These are phyloP conservation scores for Trematosphaeria pertusa DNA, from an alignment of 2,329 filamentous ascomycete species.

Conservation along the genomic window DNA sequence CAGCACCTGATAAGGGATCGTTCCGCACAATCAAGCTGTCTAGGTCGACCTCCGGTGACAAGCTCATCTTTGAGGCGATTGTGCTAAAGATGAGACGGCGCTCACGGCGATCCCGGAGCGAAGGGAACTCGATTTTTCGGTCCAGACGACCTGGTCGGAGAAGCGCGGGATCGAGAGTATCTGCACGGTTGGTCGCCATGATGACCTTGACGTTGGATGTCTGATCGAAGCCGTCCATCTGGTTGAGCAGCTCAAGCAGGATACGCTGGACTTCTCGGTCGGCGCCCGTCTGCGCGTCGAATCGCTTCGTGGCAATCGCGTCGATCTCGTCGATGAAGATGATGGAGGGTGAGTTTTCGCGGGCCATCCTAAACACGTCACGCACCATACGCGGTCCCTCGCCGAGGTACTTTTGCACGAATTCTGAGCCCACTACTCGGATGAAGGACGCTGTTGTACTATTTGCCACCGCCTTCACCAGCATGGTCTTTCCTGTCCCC, in stretches of 20 bases:
- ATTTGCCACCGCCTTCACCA: constrained; percentile 98
- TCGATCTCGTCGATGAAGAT: constrained; percentile 99
- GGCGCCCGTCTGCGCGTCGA: constrained; percentile 97
- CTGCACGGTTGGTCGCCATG: constrained; percentile 98
- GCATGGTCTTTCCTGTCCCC: constrained; percentile 95
- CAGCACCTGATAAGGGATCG: constrained; percentile 90
- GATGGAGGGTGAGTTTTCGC: constrained; percentile 96
- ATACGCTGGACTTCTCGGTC: constrained; percentile 99
- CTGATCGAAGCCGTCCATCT: constrained; percentile 99
- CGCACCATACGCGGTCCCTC: constrained; percentile 98
- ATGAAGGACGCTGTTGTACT: constrained; percentile 98
- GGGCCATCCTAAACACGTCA: constrained; percentile 98
- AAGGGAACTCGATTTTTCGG: constrained; percentile 99
- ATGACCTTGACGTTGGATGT: constrained; percentile 99
- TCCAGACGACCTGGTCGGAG: constrained; percentile 94
- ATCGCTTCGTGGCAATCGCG: constrained; percentile 98
- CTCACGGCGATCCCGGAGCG: constrained; percentile 89
- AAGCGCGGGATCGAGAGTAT: constrained; percentile 93
- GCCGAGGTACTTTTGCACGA: constrained; percentile 98
- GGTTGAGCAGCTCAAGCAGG: constrained; percentile 93
- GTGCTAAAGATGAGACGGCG: constrained; percentile 95
- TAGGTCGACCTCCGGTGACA: constrained; percentile 94
- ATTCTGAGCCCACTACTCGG: constrained; percentile 96
- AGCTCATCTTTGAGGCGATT: constrained; percentile 96
- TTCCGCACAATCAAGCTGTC: constrained; percentile 97